phyloP scores from a whole-genome alignment of 768 basidiomycete species.

The Lyophyllum semitale region DNA sequence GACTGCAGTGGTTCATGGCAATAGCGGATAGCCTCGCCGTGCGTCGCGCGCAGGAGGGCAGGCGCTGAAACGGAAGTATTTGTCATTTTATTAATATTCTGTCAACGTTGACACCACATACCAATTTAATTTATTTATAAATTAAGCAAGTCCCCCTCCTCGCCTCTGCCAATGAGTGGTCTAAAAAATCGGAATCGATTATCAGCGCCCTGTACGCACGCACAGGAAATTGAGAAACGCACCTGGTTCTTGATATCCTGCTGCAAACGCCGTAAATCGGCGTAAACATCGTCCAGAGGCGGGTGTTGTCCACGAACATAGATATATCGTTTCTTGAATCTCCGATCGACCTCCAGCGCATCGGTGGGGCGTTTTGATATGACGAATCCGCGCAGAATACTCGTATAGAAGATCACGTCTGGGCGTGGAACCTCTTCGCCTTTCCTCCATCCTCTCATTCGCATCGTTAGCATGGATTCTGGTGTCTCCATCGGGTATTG shows the following conservation, averaged over 20 bases:
- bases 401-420: constrained; percentile 36
- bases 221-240: not conserved
- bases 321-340: constrained; percentile 16
- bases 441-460: not conserved
- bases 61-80: not conserved
- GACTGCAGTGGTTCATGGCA: not conserved
- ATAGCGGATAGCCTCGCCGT: not conserved
- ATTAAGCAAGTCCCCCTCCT: not conserved
- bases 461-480: not conserved
- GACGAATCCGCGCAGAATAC: constrained; percentile 39
- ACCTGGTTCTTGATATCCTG: not conserved
- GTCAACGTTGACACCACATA: not conserved
- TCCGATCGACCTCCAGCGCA: constrained; percentile 30
- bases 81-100: not conserved
- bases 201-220: not conserved
- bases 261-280: not conserved
- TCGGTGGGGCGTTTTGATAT: constrained; percentile 25
- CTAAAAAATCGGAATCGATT: not conserved
- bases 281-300: constrained; percentile 8
- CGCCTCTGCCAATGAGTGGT: not conserved
- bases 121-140: not conserved
- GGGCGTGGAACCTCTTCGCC: constrained; percentile 21
- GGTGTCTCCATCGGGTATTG: constrained; percentile 7
- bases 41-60: not conserved
- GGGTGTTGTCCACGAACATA: constrained; percentile 25